phyloP scores from a whole-genome alignment of 1,139 yeast species.

The Suhomyces choctaworum region DNA sequence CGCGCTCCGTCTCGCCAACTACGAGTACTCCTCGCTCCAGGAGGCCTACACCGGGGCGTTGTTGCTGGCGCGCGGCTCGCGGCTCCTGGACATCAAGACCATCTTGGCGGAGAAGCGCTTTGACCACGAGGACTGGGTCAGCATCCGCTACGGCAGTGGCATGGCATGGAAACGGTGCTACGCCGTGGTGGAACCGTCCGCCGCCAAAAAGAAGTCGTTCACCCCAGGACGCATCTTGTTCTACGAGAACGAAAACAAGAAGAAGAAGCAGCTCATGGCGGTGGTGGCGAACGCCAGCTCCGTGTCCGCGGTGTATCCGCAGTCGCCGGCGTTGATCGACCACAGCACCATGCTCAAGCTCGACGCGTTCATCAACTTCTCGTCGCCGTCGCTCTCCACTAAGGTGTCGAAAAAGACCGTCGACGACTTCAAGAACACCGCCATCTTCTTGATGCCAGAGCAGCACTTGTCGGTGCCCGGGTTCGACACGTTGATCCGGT shows the following conservation, averaged over 20 bases:
- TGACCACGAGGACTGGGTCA: constrained; percentile 91
- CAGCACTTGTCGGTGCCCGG: constrained; percentile 93
- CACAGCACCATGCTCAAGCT: constrained; percentile 84
- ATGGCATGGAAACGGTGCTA: constrained; percentile 97
- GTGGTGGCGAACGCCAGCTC: constrained; percentile 68
- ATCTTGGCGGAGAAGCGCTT: constrained; percentile 82
- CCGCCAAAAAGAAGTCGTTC: constrained; percentile 44
- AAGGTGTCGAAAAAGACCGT: constrained; percentile 43
- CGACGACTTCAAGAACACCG: constrained; percentile 67
- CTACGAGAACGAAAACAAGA: constrained; percentile 61
- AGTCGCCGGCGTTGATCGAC: constrained; percentile 75
- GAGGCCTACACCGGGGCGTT: constrained; percentile 96
- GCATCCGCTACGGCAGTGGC: constrained; percentile 92
- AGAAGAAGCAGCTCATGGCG: constrained; percentile 79
- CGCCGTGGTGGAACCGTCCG: constrained; percentile 82
- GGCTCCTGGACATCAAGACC: constrained; percentile 82
- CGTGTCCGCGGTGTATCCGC: constrained; percentile 93
- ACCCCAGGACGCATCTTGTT: constrained; percentile 60
- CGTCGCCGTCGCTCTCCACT: constrained; percentile 39
- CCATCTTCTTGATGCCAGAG: constrained; percentile 95
- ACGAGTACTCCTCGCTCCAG: constrained; percentile 79
- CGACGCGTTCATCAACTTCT: constrained; percentile 76
- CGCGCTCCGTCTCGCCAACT: constrained; percentile 76
- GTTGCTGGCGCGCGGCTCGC: constrained; percentile 81
- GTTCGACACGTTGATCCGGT: constrained; percentile 87